Percentiles rank a stretch among this genome's conserved stretches.
phyloP scores from a whole-genome alignment of 148 eudicot genomes.

The Linanthus parryae region DNA sequence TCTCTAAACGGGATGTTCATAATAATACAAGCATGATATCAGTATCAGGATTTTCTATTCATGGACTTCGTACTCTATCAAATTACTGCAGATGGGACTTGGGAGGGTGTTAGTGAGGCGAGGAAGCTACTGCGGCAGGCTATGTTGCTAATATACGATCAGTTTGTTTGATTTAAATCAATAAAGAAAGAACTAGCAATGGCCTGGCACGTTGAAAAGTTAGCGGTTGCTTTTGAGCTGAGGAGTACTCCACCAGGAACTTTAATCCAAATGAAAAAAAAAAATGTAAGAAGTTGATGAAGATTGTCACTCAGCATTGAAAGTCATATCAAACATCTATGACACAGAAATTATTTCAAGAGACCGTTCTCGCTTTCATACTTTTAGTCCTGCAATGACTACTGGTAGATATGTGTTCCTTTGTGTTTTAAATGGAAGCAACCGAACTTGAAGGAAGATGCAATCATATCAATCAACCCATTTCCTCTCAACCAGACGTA shows the following conservation, averaged over 20 bases:
- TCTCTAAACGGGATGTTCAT: conserved; percentile 28
- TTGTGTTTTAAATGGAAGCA: no score
- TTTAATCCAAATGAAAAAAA: conserved; percentile 34
- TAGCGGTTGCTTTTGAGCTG: conserved; percentile 43
- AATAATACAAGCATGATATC: conserved; percentile 50
- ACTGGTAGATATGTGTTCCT: no score
- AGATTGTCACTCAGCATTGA: conserved; percentile 42
- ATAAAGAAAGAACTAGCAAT: conserved; percentile 52
- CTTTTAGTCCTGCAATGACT: conserved; percentile 47
- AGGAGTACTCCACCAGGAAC: conserved; percentile 26
- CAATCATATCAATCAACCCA: background rate
- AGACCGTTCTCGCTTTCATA: conserved; percentile 51
- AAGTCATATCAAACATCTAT: conserved; percentile 38
- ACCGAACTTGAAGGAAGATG: conserved; percentile 41
- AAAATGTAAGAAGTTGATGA: conserved; percentile 51
- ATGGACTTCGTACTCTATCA: conserved; percentile 53
- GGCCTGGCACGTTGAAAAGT: conserved; percentile 44
- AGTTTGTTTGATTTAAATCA: conserved; percentile 47
- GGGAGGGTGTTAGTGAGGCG: conserved; percentile 35
- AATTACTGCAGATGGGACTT: conserved; percentile 40
- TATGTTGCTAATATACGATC: conserved; percentile 26
- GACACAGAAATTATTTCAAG: conserved; percentile 44
- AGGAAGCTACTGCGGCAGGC: conserved; percentile 37
- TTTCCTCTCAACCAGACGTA: background rate
- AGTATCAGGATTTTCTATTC: conserved; percentile 39